Base-by-base conservation (phyloP, 495 filamentous ascomycete species). In the Pyronema omphalodes region DNA sequence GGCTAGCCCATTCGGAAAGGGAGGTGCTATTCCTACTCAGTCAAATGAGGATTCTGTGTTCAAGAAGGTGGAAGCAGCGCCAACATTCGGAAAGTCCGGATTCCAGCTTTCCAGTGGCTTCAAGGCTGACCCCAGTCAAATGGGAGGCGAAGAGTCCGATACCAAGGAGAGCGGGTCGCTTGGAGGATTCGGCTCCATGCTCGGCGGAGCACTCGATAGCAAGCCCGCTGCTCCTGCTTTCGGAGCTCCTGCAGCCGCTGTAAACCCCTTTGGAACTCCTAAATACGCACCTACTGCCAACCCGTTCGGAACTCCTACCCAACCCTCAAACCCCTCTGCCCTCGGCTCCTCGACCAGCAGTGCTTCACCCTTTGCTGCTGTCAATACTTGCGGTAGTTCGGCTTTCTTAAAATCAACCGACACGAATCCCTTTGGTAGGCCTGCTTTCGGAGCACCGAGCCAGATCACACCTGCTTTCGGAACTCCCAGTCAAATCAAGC, bases 231-330 rank as follows among this genome's bases (percentile, higher is more conserved):
- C 33, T 17, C 5, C 36, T 40, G 50, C 50, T 19, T 56, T 48
- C 15, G 55, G 58, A 50, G 47, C 12, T 50, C 12, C 47, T 3
- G 44, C 1, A 29, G 23, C 23, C 23, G 23, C 5, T 29, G 23
- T 29, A 29, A 44, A 46, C 40, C 54, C 57, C 37, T 43, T 43
- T 43, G 39, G 17, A 43, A 43, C 39, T n/a, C 39, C 39, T 12
- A 43, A 43, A n/a, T n/a, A 43, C 12, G 12, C 39, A 2, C 12
- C 39, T n/a, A 17, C 39, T 12, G 39, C 39, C 3, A 43, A 43
- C 17, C 39, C 39, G 1, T 43, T 43, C 39, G 39, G 39, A 43
- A 17, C 39, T 43, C 12, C 23, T 5, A 5, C 23, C 23, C 1
- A 29, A 1, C 23, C 23, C 23, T 5, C 23, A 29, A 29, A 29